Evolutionary conservation across 192 early-diverging fungal species (phyloP).

Genomic region (Umbelopsis sp.): DNA sequence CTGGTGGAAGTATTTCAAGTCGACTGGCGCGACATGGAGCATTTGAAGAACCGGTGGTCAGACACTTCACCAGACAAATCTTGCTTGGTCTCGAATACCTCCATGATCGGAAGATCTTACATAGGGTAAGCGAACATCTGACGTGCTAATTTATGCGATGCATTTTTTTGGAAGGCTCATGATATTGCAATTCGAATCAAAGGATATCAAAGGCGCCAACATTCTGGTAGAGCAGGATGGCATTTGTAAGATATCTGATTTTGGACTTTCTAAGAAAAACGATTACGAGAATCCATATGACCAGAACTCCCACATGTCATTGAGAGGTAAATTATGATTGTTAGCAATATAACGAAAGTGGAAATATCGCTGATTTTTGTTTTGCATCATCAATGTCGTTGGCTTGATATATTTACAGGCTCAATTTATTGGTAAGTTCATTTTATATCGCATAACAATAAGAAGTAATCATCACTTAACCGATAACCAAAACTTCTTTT

Average conservation of each 20-base stretch:
- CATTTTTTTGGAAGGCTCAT: neutral
- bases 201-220: slow-evolving; percentile 87
- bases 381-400: neutral
- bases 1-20: slow-evolving; percentile 88
- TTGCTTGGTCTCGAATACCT: slow-evolving; percentile 86
- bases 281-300: slow-evolving; percentile 49
- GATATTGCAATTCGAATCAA: neutral
- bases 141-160: neutral
- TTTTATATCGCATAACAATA: too few relatives aligned
- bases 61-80: slow-evolving; percentile 82
- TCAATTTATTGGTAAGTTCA: slow-evolving; percentile 7
- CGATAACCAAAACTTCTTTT: neutral
- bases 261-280: slow-evolving; percentile 93
- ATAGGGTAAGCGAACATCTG: slow-evolving; percentile 53
- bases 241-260: slow-evolving; percentile 96
- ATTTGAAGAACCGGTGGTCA: slow-evolving; percentile 72
- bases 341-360: too few relatives aligned
- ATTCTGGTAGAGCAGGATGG: slow-evolving; percentile 81
- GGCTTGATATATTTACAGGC: neutral
- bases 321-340: slow-evolving; percentile 71
- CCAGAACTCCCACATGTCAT: slow-evolving; percentile 51
- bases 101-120: slow-evolving; percentile 76
- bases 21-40: slow-evolving; percentile 75
- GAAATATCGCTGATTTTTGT: neutral
- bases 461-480: too few relatives aligned